Conservation (phyloP, 257 asterid species). For the Petunia secreta region DNA sequence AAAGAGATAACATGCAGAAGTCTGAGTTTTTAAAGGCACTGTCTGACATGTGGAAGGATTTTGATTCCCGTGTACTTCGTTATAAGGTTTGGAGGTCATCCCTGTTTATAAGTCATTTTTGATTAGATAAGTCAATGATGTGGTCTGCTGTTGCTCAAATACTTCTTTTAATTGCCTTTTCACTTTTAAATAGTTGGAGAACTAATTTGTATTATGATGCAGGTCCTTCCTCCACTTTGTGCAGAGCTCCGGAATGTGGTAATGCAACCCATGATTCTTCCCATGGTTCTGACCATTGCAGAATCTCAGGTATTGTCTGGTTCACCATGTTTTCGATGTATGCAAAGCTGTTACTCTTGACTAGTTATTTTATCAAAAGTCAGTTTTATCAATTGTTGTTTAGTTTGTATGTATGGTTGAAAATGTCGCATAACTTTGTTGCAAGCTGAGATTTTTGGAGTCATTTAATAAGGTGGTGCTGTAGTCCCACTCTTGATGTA, state of each 20-base stretch:
- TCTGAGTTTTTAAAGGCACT: constrained; percentile 94
- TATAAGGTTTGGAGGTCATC: constrained; percentile 68
- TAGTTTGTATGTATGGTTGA: constrained; percentile 8
- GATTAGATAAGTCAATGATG: constrained; percentile 12
- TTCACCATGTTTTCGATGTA: constrained; percentile 31
- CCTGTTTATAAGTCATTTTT: constrained; percentile 9
- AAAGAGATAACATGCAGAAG: constrained; percentile 98
- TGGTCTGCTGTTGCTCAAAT: constrained; percentile 12
- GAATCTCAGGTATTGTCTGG: constrained; percentile 80
- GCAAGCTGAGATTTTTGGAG: background rate
- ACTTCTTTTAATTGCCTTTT: constrained; percentile 32
- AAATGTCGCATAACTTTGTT: background rate
- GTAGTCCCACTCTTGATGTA: background rate
- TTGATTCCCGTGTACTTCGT: constrained; percentile 95
- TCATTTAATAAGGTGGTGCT: constrained; percentile 12
- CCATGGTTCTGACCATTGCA: constrained; percentile 98
- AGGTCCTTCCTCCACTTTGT: constrained; percentile 99
- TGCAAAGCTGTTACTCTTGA: background rate
- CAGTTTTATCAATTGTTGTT: background rate
- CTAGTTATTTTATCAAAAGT: constrained; percentile 4
- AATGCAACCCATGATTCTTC: constrained; percentile 98
- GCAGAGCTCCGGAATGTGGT: constrained; percentile 98
- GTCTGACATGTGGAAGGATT: constrained; percentile 99
- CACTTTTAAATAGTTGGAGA: constrained; percentile 25
- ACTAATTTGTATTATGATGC: constrained; percentile 32